Evolutionary conservation across 2,329 filamentous ascomycete genomes (phyloP).

Genomic region (Monosporascus sp.): DNA sequence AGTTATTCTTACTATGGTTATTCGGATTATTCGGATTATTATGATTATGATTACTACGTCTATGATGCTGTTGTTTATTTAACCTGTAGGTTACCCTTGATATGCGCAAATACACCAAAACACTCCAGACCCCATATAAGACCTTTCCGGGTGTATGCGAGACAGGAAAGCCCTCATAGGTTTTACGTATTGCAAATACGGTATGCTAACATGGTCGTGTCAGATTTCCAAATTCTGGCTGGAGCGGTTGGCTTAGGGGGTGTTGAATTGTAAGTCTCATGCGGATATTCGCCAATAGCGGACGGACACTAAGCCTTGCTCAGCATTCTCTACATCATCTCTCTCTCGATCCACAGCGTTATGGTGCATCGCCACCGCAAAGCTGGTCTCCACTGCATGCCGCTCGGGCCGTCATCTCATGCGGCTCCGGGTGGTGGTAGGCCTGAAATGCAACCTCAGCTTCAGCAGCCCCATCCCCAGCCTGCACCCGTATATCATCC

Average conservation of each 20-base stretch:
- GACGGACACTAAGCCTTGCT: conserved; percentile 2
- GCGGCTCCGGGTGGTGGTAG: conserved; percentile 13
- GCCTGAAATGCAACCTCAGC: conserved; percentile 22
- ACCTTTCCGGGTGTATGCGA: background rate
- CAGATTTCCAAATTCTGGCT: conserved; percentile 22
- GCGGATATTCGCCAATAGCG: background rate
- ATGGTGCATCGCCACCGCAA: conserved; percentile 39
- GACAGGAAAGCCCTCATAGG: background rate
- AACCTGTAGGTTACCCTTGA: background rate
- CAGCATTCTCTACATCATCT: conserved; percentile 38
- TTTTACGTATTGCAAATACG: background rate
- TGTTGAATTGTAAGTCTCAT: conserved; percentile 36
- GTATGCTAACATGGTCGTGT: conserved; percentile 2
- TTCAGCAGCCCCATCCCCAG: conserved; percentile 6
- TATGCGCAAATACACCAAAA: background rate
- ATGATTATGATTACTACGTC: conserved; percentile 20
- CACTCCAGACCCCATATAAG: background rate
- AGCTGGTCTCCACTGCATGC: conserved; percentile 35
- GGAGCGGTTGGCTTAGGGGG: conserved; percentile 36
- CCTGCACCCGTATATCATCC: conserved; percentile 2
- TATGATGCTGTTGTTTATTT: conserved; percentile 18
- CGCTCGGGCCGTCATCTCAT: conserved; percentile 20
- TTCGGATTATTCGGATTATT: no score
- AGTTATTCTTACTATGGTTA: no score
- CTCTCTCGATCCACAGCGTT: conserved; percentile 36